Conservation (phyloP, 2,329 filamentous ascomycete genomes). For the Penicillium corylophilum region DNA sequence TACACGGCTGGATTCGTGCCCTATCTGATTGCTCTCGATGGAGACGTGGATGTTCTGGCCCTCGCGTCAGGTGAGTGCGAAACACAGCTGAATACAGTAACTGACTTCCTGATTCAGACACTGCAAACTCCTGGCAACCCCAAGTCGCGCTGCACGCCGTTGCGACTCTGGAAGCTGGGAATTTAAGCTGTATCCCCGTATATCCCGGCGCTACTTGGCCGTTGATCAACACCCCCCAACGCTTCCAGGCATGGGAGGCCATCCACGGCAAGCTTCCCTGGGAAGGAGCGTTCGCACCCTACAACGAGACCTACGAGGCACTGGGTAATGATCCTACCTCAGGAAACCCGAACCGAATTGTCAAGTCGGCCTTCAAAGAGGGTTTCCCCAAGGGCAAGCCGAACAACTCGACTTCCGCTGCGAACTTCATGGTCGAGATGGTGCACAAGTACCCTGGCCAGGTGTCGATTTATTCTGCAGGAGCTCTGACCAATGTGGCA, state of each 20-base stretch:
- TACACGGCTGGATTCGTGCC: conserved; percentile 44
- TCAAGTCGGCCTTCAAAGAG: conserved; percentile 44
- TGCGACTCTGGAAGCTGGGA: conserved; percentile 48
- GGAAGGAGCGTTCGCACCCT: conserved; percentile 47
- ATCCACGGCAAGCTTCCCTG: conserved; percentile 48
- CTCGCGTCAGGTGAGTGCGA: conserved; percentile 27
- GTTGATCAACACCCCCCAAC: conserved; percentile 46
- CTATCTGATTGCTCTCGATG: conserved; percentile 47
- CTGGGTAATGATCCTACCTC: conserved; percentile 48
- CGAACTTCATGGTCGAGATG: conserved; percentile 50
- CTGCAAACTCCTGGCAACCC: conserved; percentile 48
- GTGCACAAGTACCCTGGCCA: conserved; percentile 52
- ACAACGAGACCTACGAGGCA: conserved; percentile 46
- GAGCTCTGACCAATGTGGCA: conserved; percentile 52
- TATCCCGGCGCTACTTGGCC: conserved; percentile 49
- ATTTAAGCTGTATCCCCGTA: conserved; percentile 51
- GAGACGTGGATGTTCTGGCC: conserved; percentile 47
- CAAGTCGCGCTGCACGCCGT: conserved; percentile 49
- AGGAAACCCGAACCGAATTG: conserved; percentile 45
- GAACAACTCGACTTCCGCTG: conserved; percentile 38
- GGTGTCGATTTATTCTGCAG: conserved; percentile 50
- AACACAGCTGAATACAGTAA: not conserved
- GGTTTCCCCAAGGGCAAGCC: conserved; percentile 50
- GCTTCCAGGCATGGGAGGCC: conserved; percentile 47
- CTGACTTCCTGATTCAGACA: conserved; percentile 28